Percentiles rank a stretch among this genome's conserved stretches.
Conservation (phyloP, 352 stramenopile species). For the Globisporangium abappressorium region DNA sequence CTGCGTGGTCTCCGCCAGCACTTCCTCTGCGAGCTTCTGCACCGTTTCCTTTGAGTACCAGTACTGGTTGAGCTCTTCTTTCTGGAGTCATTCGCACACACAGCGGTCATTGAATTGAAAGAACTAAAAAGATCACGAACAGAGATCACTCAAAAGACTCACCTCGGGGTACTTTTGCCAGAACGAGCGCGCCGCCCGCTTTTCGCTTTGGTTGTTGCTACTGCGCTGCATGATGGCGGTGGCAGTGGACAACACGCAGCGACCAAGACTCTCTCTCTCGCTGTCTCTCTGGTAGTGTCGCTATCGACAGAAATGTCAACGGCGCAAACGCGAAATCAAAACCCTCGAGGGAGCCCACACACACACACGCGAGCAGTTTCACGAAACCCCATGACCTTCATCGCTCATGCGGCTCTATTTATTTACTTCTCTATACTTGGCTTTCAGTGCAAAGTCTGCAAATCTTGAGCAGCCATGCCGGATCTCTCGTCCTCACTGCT, state of each 20-base stretch:
- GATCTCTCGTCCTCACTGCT: conserved; percentile 10
- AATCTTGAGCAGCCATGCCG: background rate
- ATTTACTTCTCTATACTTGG: conserved; percentile 8
- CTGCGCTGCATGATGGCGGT: conserved; percentile 1
- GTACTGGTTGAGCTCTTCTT: conserved; percentile 95
- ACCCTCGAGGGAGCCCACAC: background rate
- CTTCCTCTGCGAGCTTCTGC: conserved; percentile 61
- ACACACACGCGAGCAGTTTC: conserved; percentile 3
- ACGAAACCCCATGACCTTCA: background rate
- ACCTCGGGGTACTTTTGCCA: conserved; percentile 74
- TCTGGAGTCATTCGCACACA: conserved; percentile 38
- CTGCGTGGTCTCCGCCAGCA: conserved; percentile 46
- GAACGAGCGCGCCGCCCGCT: conserved; percentile 35
- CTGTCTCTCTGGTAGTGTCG: background rate
- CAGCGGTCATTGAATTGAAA: background rate
- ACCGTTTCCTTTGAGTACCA: conserved; percentile 93
- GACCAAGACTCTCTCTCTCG: background rate
- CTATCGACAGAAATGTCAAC: background rate
- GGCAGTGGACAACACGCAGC: too few relatives aligned
- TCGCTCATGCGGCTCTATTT: conserved; percentile 11
- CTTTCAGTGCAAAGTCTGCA: background rate
- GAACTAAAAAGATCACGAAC: background rate
- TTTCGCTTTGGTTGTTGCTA: conserved; percentile 22
- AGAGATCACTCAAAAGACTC: background rate
- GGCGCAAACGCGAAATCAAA: background rate